Evolutionary conservation across 2,329 filamentous ascomycete genomes (phyloP).

Genomic region (Botryosphaeria dothidea): DNA sequence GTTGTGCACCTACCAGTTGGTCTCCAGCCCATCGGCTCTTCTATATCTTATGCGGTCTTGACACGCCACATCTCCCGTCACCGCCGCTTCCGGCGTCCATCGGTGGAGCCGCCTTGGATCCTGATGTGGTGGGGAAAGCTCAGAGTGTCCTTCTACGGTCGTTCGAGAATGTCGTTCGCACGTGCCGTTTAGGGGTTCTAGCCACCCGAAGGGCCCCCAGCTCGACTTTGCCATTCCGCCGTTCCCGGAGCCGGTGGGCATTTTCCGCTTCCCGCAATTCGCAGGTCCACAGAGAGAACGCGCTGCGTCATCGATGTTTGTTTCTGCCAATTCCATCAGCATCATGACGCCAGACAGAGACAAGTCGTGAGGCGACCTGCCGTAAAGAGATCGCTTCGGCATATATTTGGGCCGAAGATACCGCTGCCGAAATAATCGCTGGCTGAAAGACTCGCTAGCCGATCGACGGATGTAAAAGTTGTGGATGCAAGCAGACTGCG

Average conservation of each 20-base stretch:
- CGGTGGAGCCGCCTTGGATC: slow-evolving; percentile 1
- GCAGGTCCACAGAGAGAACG: neutral
- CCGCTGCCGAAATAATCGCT: neutral
- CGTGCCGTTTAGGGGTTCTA: neutral
- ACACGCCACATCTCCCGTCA: neutral
- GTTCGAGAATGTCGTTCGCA: slow-evolving; percentile 10
- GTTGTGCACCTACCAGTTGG: neutral
- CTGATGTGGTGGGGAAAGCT: neutral
- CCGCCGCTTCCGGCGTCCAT: neutral
- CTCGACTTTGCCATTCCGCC: neutral
- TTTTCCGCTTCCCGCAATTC: neutral
- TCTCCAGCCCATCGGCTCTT: neutral
- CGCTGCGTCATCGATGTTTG: neutral
- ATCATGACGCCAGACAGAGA: neutral
- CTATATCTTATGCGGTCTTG: neutral
- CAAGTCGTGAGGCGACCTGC: neutral
- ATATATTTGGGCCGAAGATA: neutral
- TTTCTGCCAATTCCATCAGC: neutral
- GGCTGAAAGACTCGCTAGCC: too few relatives aligned
- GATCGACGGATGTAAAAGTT: too few relatives aligned
- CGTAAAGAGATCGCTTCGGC: neutral
- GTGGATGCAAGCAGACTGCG: too few relatives aligned
- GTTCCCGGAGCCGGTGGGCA: neutral
- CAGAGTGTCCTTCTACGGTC: neutral
- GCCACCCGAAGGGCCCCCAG: neutral